phyloP scores from a whole-genome alignment of 176 grass and related monocot species.

The Aegilops sharonensis region DNA sequence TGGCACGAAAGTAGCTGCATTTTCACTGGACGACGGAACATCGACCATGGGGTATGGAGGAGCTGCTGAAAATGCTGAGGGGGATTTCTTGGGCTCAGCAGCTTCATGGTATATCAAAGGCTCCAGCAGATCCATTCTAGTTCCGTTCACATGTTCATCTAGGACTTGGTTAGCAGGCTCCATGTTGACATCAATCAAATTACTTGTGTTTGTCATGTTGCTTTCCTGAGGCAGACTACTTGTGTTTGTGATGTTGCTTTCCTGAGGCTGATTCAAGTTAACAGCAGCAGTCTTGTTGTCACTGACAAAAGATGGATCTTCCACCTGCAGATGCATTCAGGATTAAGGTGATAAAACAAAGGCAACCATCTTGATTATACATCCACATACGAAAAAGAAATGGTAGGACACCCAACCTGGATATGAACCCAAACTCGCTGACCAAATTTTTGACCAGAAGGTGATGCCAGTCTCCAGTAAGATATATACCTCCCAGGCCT shows the following conservation, averaged over 20 bases:
- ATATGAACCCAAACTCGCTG: slow-evolving; percentile 97
- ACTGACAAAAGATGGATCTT: slow-evolving; percentile 41
- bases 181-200: slow-evolving; percentile 58
- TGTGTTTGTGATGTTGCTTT: slow-evolving; percentile 24
- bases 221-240: slow-evolving; percentile 29
- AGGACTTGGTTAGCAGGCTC: slow-evolving; percentile 25
- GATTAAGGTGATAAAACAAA: slow-evolving; percentile 10
- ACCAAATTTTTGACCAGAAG: slow-evolving; percentile 90
- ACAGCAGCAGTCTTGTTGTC: slow-evolving; percentile 29
- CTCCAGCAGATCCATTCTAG: slow-evolving; percentile 24
- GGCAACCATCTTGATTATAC: neutral
- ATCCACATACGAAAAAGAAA: slow-evolving; percentile 16
- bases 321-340: slow-evolving; percentile 41
- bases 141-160: slow-evolving; percentile 17
- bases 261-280: slow-evolving; percentile 68
- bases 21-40: slow-evolving; percentile 10
- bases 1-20: neutral
- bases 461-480: slow-evolving; percentile 88
- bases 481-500: slow-evolving; percentile 82
- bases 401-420: slow-evolving; percentile 46
- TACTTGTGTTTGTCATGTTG: neutral
- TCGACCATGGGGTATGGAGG: slow-evolving; percentile 6
- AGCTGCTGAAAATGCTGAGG: neutral
- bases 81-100: neutral
- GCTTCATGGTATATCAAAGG: slow-evolving; percentile 5